Conservation (phyloP, 208 protist species). For the Acanthamoeba castellanii region DNA sequence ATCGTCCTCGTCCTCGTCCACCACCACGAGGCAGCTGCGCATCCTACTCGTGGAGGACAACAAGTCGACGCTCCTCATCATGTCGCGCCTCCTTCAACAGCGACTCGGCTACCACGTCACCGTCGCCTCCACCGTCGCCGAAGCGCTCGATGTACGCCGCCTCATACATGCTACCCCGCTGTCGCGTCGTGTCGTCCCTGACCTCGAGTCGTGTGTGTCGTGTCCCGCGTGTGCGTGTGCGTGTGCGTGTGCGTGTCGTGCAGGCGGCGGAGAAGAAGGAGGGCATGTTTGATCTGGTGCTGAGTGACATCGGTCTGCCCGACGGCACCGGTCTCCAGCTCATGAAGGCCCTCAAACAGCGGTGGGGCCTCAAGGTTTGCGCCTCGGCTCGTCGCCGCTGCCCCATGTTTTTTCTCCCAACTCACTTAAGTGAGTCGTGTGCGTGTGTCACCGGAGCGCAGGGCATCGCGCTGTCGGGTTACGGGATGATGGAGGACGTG, state of each 20-base stretch:
- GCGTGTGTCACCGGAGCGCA: not conserved
- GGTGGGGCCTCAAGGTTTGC: not conserved
- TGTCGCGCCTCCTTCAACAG: slow-evolving; percentile 34
- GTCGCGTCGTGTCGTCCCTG: not conserved
- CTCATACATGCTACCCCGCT: too few species aligned
- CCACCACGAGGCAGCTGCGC: too few species aligned
- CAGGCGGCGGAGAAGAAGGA: not conserved
- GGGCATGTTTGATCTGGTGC: slow-evolving; percentile 60
- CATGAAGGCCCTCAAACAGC: slow-evolving; percentile 24
- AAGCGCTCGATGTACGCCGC: too few species aligned
- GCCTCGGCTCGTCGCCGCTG: too few species aligned
- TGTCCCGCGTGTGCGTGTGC: too few species aligned
- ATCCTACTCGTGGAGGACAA: slow-evolving; percentile 33
- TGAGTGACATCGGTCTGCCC: slow-evolving; percentile 69
- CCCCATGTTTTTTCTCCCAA: too few species aligned
- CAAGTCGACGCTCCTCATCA: slow-evolving; percentile 39
- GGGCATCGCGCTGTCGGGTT: slow-evolving; percentile 70
- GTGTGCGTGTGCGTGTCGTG: not conserved
- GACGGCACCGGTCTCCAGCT: slow-evolving; percentile 64
- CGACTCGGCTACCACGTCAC: not conserved
- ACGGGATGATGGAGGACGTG: slow-evolving; percentile 75
- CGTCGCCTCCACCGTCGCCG: too few species aligned
- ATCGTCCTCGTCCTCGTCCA: too few species aligned
- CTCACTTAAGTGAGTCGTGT: too few species aligned
- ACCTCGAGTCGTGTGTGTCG: too few species aligned